Percentiles rank a stretch among this genome's conserved stretches.
Conservation (phyloP, 495 filamentous ascomycete species). For the Penicillium argentinense region DNA sequence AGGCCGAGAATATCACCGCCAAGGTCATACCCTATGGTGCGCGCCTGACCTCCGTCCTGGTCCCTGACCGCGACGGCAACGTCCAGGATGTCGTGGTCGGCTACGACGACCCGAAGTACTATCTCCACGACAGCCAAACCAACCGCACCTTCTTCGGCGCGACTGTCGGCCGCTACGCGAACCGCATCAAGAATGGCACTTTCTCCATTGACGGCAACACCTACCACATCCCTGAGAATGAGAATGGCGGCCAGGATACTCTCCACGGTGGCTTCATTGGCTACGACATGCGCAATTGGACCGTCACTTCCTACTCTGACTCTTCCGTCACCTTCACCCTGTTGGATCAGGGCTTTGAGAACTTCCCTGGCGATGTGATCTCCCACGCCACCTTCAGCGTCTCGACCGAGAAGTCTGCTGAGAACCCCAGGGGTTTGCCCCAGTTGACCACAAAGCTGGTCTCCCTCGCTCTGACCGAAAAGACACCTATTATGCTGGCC, state of each 20-base stretch:
- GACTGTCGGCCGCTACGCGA: slow-evolving; percentile 80
- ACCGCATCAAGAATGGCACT: slow-evolving; percentile 82
- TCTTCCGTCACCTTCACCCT: slow-evolving; percentile 78
- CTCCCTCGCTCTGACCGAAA: slow-evolving; percentile 72
- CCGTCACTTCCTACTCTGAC: slow-evolving; percentile 64
- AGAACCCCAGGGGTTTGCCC: slow-evolving; percentile 44
- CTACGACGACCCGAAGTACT: slow-evolving; percentile 75
- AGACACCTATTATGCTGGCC: slow-evolving; percentile 78
- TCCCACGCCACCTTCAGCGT: slow-evolving; percentile 74
- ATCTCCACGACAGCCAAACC: slow-evolving; percentile 60
- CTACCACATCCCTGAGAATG: slow-evolving; percentile 70
- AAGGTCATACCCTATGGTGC: slow-evolving; percentile 79
- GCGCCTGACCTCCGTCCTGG: slow-evolving; percentile 68
- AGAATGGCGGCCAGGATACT: slow-evolving; percentile 67
- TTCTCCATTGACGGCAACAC: slow-evolving; percentile 66
- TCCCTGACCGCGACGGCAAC: slow-evolving; percentile 68
- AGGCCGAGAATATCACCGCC: slow-evolving; percentile 68
- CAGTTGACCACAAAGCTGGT: slow-evolving; percentile 49
- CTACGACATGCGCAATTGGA: slow-evolving; percentile 82
- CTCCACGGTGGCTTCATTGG: slow-evolving; percentile 81
- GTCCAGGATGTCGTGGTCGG: slow-evolving; percentile 71
- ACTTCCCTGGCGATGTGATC: slow-evolving; percentile 80
- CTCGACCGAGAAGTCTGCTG: slow-evolving; percentile 31
- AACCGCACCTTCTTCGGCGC: slow-evolving; percentile 75
- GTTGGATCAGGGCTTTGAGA: slow-evolving; percentile 69